Conservation (phyloP, 495 filamentous ascomycete genomes). For the Hypoxylon subgilvum region DNA sequence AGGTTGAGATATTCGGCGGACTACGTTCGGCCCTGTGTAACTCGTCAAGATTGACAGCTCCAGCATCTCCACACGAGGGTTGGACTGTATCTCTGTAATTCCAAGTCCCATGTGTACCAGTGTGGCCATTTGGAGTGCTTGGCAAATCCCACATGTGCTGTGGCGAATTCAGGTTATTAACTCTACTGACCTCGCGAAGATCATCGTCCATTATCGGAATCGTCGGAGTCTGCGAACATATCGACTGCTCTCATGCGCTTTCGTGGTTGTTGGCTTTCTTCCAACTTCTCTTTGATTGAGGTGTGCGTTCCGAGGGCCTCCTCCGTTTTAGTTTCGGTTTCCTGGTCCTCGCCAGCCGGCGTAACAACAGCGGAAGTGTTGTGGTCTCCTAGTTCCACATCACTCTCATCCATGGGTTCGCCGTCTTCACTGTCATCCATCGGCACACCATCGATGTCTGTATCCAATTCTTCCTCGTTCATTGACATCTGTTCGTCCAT, state of each 20-base stretch:
- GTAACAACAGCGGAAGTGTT: conserved; percentile 23
- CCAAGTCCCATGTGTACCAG: too few relatives aligned
- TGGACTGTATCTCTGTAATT: too few relatives aligned
- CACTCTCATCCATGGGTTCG: conserved; percentile 42
- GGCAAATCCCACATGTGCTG: too few relatives aligned
- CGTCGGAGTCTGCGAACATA: conserved; percentile 81
- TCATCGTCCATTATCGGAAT: conserved; percentile 48
- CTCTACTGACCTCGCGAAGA: not conserved
- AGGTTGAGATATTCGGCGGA: too few relatives aligned
- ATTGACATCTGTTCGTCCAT: conserved; percentile 60
- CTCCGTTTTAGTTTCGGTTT: conserved; percentile 37
- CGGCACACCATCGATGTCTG: conserved; percentile 57
- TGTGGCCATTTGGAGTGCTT: too few relatives aligned
- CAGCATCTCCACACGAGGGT: too few relatives aligned
- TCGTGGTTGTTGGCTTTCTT: conserved; percentile 37
- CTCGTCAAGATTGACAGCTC: too few relatives aligned
- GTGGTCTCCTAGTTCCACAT: conserved; percentile 46
- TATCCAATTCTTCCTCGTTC: conserved; percentile 50
- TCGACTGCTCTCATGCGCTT: conserved; percentile 85
- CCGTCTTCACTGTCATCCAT: conserved; percentile 52
- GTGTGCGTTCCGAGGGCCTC: conserved; percentile 3
- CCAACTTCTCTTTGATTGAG: conserved; percentile 8
- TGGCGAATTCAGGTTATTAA: conserved; percentile 52
- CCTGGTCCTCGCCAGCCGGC: conserved; percentile 28
- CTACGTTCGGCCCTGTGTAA: too few relatives aligned